Evolutionary conservation across 257 asterid species (phyloP).

Genomic region (Echium plantagineum): DNA sequence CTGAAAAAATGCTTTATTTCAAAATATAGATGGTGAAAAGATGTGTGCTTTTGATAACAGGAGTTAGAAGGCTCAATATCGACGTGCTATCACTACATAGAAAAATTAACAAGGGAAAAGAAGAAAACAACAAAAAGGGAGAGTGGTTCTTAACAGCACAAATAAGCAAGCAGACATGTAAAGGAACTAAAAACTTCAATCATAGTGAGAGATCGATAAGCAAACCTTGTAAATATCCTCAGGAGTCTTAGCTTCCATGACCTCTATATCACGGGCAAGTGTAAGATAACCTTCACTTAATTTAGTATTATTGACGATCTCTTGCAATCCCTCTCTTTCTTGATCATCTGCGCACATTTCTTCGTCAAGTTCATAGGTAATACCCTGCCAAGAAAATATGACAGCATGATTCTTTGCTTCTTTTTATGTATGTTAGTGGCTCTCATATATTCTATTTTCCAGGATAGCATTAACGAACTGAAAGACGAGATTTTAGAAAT

Average conservation of each 20-base stretch:
- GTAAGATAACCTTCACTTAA: slow-evolving; percentile 90
- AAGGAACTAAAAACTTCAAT: background rate
- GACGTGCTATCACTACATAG: no score
- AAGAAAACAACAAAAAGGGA: background rate
- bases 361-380: slow-evolving; percentile 53
- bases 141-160: background rate
- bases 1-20: no score
- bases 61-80: no score
- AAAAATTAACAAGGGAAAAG: no score
- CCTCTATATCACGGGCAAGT: slow-evolving; percentile 98
- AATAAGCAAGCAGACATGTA: background rate
- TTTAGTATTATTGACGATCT: slow-evolving; percentile 59
- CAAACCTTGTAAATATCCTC: slow-evolving; percentile 90
- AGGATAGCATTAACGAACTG: no score
- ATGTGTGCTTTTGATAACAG: background rate
- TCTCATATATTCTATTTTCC: no score
- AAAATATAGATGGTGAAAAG: background rate
- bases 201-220: background rate
- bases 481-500: no score
- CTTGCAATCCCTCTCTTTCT: slow-evolving; percentile 74
- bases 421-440: no score
- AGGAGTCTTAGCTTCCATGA: slow-evolving; percentile 96
- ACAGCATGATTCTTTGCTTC: no score
- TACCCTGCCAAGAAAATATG: slow-evolving; percentile 32
- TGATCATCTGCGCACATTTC: slow-evolving; percentile 43